Percentiles rank a stretch among this genome's conserved stretches.
phyloP scores from a whole-genome alignment of 192 early-diverging fungal genomes.

The Pilaira anomala region DNA sequence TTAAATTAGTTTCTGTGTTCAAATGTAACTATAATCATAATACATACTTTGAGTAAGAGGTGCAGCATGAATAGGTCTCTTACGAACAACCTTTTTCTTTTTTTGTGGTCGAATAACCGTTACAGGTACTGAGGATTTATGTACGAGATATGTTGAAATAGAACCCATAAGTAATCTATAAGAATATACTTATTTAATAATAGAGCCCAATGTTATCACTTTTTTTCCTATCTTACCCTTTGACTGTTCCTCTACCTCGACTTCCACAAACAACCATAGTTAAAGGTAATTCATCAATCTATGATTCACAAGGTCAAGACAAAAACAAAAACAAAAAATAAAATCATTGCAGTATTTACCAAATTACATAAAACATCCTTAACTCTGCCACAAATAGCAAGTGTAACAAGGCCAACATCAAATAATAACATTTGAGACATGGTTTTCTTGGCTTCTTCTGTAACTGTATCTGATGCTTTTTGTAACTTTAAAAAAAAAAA shows the following conservation, averaged over 20 bases:
- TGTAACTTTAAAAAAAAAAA: slow-evolving; percentile 24
- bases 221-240: slow-evolving; percentile 35
- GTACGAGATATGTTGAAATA: slow-evolving; percentile 51
- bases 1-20: not conserved
- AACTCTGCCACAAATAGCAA: slow-evolving; percentile 29
- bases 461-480: slow-evolving; percentile 22
- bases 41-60: slow-evolving; percentile 28
- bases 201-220: not conserved
- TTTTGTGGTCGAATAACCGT: slow-evolving; percentile 47
- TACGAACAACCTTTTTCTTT: slow-evolving; percentile 36
- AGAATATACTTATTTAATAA: not conserved
- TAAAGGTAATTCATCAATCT: slow-evolving; percentile 46
- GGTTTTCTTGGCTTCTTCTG: slow-evolving; percentile 16
- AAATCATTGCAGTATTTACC: not conserved
- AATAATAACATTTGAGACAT: slow-evolving; percentile 35
- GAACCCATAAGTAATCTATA: slow-evolving; percentile 48
- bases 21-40: not conserved
- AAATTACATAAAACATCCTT: slow-evolving; percentile 31
- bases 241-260: slow-evolving; percentile 43
- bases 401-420: slow-evolving; percentile 27
- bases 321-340: not conserved
- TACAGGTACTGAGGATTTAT: slow-evolving; percentile 52
- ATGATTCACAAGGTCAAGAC: not conserved
- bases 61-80: slow-evolving; percentile 9
- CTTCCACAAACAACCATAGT: slow-evolving; percentile 50